Conservation (phyloP, 495 filamentous ascomycete species). For the Astrothelium subdiscretum region DNA sequence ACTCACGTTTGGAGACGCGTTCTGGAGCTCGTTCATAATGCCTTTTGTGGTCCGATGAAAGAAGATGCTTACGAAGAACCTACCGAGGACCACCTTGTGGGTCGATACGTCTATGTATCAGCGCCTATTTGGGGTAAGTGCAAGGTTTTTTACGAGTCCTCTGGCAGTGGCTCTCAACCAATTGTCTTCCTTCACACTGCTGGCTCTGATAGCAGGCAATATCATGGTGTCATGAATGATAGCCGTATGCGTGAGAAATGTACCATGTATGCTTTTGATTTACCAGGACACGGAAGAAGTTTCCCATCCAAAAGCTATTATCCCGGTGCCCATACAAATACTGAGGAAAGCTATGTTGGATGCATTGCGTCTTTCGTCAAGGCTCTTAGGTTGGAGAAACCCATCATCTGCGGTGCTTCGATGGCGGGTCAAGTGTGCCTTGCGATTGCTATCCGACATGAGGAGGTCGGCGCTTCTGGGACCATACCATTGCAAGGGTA, state of each 20-base stretch:
- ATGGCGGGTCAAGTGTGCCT: conserved; percentile 35
- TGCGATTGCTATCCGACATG: conserved; percentile 25
- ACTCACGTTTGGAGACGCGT: conserved; percentile 27
- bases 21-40: conserved; percentile 26
- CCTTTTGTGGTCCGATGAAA: conserved; percentile 20
- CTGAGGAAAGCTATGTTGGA: conserved; percentile 30
- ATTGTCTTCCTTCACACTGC: conserved; percentile 32
- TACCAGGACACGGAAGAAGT: conserved; percentile 31
- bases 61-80: conserved; percentile 11
- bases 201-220: conserved; percentile 28
- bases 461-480: conserved; percentile 29
- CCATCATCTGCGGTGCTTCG: conserved; percentile 31
- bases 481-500: conserved; percentile 28
- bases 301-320: conserved; percentile 16
- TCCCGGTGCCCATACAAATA: conserved; percentile 25
- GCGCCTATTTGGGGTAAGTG: conserved; percentile 23
- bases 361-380: conserved; percentile 27
- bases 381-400: conserved; percentile 21
- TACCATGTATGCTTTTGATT: conserved; percentile 30
- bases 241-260: conserved; percentile 20
- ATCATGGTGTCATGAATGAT: conserved; percentile 32
- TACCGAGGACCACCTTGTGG: conserved; percentile 23
- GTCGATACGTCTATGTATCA: conserved; percentile 27
- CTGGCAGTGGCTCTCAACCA: conserved; percentile 24
- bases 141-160: conserved; percentile 29